Evolutionary conservation across 106 monocot species (phyloP), one percentile per base, ranked within the genome.

Genomic region (Dendrobium nobile): DNA sequence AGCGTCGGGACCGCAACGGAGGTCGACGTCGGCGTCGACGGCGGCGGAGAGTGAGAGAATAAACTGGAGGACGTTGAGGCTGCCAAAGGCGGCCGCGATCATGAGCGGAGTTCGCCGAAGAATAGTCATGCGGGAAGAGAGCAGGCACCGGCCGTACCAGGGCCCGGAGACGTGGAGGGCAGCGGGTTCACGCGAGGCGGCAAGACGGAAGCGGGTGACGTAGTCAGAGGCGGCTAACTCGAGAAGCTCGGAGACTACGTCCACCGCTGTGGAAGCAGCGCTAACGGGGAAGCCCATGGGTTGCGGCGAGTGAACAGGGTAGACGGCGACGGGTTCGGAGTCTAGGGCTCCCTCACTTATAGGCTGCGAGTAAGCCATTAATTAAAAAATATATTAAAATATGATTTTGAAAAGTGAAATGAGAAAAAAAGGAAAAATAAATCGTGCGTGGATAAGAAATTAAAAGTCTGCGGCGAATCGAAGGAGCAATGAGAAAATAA

Each of bases 51-150:
- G 80, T 19, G 89, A 85, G 40, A 89, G 79, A 73, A 89, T 80
- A 56, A 77, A 28, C 15, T 33, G 31, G 18, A 89, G 82, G 41
- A 89, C 84, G 13, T 82, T 77, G 1, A 89, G 54, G 80, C 85
- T 89, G 9, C 82, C 89, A 51, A 86, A 87, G 31, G 89, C 79
- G 27, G 89, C 82, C 13, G 89, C 89, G 8, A 89, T 85, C 87
- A 87, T 87, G 54, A 89, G 80, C 28, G 87, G 85, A 8, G 89
- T 87, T 37, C 86, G 79, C 1, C 26, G 80, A 16, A 87, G 81
- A 11, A 85, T 77, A 13, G 72, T 78, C 82, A 83, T 78, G 75
- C 77, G 61, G 78, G 45, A 77, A 37, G 88, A 85, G 40, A 54
- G 75, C 33, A 68, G 78, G 54, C 73, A 78, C 16, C 86, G 79